A percentile compares a stretch with the other conserved stretches of the same genome.
Evolutionary conservation across 1,139 yeast species (phyloP).

Genomic region (Debaryomycetaceae sp.): DNA sequence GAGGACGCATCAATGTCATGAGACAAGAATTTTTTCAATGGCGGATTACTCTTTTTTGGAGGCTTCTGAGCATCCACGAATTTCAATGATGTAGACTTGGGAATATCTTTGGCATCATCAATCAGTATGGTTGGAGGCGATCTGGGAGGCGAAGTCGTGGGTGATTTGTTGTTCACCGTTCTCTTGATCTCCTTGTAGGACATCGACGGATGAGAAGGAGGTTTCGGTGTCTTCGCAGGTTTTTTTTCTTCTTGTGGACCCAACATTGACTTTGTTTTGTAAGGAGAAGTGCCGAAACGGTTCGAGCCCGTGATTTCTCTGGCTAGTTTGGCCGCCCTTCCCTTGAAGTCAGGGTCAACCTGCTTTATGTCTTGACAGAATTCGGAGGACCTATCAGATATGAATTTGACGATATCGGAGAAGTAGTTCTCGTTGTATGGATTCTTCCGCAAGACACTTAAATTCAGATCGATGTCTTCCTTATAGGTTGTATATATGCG

Average conservation of each 20-base stretch:
- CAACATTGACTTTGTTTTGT: constrained; percentile 41
- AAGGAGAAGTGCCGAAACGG: constrained; percentile 37
- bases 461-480: constrained; percentile 16
- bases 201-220: constrained; percentile 14
- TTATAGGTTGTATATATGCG: constrained; percentile 29
- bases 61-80: constrained; percentile 25
- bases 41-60: constrained; percentile 5
- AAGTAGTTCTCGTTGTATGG: constrained; percentile 29
- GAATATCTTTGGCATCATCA: constrained; percentile 7
- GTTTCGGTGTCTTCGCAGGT: constrained; percentile 9
- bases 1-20: constrained; percentile 23
- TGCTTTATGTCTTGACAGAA: constrained; percentile 37
- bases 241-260: constrained; percentile 24
- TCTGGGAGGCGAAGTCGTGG: neutral
- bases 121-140: constrained; percentile 3
- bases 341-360: constrained; percentile 40
- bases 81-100: constrained; percentile 16
- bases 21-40: constrained; percentile 26
- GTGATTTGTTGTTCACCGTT: constrained; percentile 15
- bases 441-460: constrained; percentile 13
- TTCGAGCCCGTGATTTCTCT: constrained; percentile 45
- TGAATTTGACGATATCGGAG: constrained; percentile 24
- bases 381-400: constrained; percentile 38
- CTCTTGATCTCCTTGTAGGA: constrained; percentile 39
- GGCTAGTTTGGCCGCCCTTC: constrained; percentile 46